Evolutionary conservation across 176 grass and related monocot genomes (phyloP), one percentile per base, ranked within the genome.

Genomic region (Pharus latifolius): DNA sequence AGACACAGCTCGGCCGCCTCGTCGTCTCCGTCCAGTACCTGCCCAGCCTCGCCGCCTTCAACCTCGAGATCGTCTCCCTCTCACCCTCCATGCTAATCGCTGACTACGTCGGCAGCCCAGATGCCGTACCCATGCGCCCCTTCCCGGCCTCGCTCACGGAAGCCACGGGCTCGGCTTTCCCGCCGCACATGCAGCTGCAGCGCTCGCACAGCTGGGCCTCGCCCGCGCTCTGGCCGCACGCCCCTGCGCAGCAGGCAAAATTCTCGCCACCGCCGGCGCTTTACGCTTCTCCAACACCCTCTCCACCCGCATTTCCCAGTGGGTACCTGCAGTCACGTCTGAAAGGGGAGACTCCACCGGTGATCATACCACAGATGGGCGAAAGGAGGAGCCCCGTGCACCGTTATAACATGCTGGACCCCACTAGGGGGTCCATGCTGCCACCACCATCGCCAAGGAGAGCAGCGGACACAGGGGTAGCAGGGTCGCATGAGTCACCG

Each of bases 11-110:
- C 72, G 95, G 95, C 3, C 81, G 81, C 35, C 78, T 98, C 67
- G 54, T 74, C 44, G 90, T 98, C 3, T 90, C 82, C 7, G 90
- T 98, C 18, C 95, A 86, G 67, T 98, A 91, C 72, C 63, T 91
- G 1, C 59, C 75, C 16, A 88, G 78, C 76, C 67, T 98, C 22
- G 59, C 84, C 10, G 53, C 69, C 2, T 94, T 98, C 90, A 88
- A 86, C 18, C 62, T 98, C 20, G 95, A 91, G 81, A 83, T 91
- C 53, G 78, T 87, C n/a, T 85, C 84, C 40, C 76, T 88, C 44
- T 59, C 75, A 0, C 66, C 83, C 44, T 85, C 89, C 30, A 87
- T 80, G 70, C 34, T 98, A 41, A 98, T 98, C 17, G 41, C 74
- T 2, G 84, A 98, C 71, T 98, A 91, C 22, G 79, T 93, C 3